Percentiles rank a stretch among this genome's conserved stretches.
These are phyloP conservation scores for Euphorbia tirucalli DNA, from an alignment of 345 rosid genomes.

Conservation along the genomic window DNA sequence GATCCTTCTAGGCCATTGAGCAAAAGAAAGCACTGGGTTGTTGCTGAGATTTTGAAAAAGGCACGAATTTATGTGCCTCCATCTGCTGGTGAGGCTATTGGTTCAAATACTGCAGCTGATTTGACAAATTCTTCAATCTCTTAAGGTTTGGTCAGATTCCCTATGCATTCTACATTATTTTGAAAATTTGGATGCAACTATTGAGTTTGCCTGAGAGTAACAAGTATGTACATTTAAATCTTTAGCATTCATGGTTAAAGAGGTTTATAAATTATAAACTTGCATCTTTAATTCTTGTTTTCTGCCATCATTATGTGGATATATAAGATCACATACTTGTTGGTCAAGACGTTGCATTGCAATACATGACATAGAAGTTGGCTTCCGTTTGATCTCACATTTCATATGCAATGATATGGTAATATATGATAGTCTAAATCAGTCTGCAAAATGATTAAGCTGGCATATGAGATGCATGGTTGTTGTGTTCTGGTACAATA, in stretches of 20 bases:
- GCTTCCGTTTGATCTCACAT: not conserved
- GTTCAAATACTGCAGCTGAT: slow-evolving; percentile 18
- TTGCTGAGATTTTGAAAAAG: slow-evolving; percentile 84
- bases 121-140: slow-evolving; percentile 26
- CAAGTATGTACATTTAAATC: not conserved
- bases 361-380: too few relatives aligned
- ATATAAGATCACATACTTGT: not conserved
- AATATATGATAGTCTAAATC: not conserved
- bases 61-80: slow-evolving; percentile 70
- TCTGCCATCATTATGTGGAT: not conserved
- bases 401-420: not conserved
- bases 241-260: not conserved
- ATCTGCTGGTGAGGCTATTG: slow-evolving; percentile 14
- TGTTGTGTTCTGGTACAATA: not conserved
- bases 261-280: not conserved
- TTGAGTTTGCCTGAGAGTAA: not conserved
- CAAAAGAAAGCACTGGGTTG: slow-evolving; percentile 83
- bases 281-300: not conserved
- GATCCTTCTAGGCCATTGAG: slow-evolving; percentile 98
- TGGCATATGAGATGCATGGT: not conserved
- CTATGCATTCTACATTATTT: not conserved
- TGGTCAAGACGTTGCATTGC: not conserved
- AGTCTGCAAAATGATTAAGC: not conserved
- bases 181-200: not conserved
- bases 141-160: slow-evolving; percentile 24